phyloP scores from a whole-genome alignment of 805 yeast species.

The Kluyveromyces nonfermentans region DNA sequence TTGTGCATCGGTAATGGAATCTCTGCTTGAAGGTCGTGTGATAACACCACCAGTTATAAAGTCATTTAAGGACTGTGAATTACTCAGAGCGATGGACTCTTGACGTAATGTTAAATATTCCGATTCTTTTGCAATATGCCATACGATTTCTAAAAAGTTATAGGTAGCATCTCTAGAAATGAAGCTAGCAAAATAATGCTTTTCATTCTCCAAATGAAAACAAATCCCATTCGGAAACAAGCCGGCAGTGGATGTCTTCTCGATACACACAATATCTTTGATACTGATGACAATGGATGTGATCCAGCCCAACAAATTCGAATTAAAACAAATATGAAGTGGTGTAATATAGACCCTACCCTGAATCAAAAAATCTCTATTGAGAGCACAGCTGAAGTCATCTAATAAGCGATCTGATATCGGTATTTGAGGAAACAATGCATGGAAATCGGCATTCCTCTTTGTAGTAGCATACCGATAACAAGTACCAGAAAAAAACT shows the following conservation, averaged over 20 bases:
- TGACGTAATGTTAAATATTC: constrained; percentile 1
- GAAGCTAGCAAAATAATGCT: constrained; percentile 80
- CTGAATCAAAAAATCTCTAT: constrained; percentile 77
- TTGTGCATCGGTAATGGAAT: constrained; percentile 18
- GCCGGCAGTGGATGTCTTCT: constrained; percentile 79
- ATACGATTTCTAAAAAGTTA: constrained; percentile 57
- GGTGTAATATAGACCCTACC: constrained; percentile 81
- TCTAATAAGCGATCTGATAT: constrained; percentile 65
- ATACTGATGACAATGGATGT: constrained; percentile 67
- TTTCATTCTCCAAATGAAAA: constrained; percentile 53
- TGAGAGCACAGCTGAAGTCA: constrained; percentile 84
- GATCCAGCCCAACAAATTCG: constrained; percentile 78
- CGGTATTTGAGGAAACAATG: constrained; percentile 58
- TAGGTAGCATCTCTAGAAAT: constrained; percentile 70
- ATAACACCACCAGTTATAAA: background rate
- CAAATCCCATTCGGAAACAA: constrained; percentile 84
- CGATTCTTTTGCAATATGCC: constrained; percentile 31
- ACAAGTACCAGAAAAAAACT: constrained; percentile 45
- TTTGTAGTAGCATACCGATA: constrained; percentile 56
- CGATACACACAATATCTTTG: constrained; percentile 52
- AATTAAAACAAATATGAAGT: constrained; percentile 71
- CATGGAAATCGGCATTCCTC: constrained; percentile 71
- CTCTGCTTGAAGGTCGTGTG: constrained; percentile 20
- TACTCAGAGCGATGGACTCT: background rate
- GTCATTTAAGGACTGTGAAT: constrained; percentile 1